Evolutionary conservation across 1,139 yeast species (phyloP).

Genomic region (Pneumocystis canis): DNA sequence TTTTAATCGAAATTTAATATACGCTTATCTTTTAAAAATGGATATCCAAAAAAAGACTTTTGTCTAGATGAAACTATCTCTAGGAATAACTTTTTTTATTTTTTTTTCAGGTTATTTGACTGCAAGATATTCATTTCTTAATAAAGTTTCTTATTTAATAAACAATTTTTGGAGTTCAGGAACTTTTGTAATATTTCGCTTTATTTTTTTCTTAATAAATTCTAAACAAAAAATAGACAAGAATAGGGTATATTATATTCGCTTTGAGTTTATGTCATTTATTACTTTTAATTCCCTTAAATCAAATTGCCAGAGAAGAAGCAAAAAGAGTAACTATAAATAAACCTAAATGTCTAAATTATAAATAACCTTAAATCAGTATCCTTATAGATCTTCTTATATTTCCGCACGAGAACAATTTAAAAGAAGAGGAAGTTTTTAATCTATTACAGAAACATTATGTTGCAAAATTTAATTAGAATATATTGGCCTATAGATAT

Average conservation of each 20-base stretch:
- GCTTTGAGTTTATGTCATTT: not conserved
- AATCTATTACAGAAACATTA: not conserved
- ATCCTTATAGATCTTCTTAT: constrained; percentile 1
- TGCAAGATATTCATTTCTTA: not conserved
- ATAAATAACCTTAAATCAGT: not conserved
- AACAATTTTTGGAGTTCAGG: not conserved
- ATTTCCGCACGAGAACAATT: constrained; percentile 19
- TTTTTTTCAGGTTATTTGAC: not conserved
- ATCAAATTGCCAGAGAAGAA: constrained; percentile 2
- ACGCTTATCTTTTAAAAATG: not conserved
- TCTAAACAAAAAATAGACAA: not conserved
- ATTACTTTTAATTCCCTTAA: not conserved
- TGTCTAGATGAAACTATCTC: not conserved
- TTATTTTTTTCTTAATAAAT: not conserved
- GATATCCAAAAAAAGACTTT: not conserved
- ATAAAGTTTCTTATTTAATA: not conserved
- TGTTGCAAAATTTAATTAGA: constrained; percentile 8
- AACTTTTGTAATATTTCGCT: not conserved
- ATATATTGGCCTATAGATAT: constrained; percentile 19
- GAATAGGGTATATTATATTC: not conserved
- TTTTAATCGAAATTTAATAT: not conserved
- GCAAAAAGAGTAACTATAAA: not conserved
- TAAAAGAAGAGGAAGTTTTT: constrained; percentile 20
- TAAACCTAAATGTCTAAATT: not conserved
- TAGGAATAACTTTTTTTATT: not conserved